A percentile compares a stretch with the other conserved stretches of the same genome.
These are phyloP conservation scores for Pseudozyma sp. DNA, from an alignment of 1,284 basidiomycete species.

Conservation along the genomic window DNA sequence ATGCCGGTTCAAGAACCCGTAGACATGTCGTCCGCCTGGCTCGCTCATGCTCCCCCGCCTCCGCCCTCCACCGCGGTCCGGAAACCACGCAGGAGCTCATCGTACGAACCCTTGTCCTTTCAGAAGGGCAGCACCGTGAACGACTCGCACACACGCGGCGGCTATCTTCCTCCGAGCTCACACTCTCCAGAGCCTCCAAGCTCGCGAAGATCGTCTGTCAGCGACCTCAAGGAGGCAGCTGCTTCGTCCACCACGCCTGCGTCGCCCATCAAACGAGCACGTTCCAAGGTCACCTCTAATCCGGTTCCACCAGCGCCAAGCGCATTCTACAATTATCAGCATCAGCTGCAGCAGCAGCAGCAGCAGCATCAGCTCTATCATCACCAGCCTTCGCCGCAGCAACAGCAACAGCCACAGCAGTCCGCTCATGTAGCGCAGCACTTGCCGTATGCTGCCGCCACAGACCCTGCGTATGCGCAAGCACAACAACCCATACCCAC, in stretches of 20 bases:
- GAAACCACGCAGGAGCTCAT: slow-evolving; percentile 45
- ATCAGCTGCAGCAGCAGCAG: slow-evolving; percentile 45
- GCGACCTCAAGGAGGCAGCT: slow-evolving; percentile 24
- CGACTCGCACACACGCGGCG: slow-evolving; percentile 47
- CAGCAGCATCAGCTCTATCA: slow-evolving; percentile 24
- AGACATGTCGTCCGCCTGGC: slow-evolving; percentile 56
- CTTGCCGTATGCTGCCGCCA: slow-evolving; percentile 2
- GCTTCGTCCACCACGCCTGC: slow-evolving; percentile 20
- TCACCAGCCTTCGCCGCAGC: slow-evolving; percentile 21
- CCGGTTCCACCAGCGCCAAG: slow-evolving; percentile 36
- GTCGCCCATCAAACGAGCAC: slow-evolving; percentile 24
- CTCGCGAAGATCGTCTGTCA: slow-evolving; percentile 23
- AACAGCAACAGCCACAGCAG: slow-evolving; percentile 6
- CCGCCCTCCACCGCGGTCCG: slow-evolving; percentile 35
- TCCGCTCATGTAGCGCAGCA: slow-evolving; percentile 8
- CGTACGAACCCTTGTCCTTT: slow-evolving; percentile 37
- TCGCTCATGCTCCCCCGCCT: slow-evolving; percentile 57
- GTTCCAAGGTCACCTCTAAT: slow-evolving; percentile 43
- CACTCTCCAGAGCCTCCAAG: slow-evolving; percentile 51
- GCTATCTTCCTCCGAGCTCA: slow-evolving; percentile 53
- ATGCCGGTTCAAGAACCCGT: slow-evolving; percentile 39
- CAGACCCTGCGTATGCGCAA: slow-evolving; percentile 11
- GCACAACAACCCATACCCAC: slow-evolving; percentile 6
- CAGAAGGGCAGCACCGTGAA: slow-evolving; percentile 24
- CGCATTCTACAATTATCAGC: slow-evolving; percentile 50